These are phyloP conservation scores for Penicillium sumatraense DNA, from an alignment of 2,329 filamentous ascomycete genomes.

Conservation along the genomic window DNA sequence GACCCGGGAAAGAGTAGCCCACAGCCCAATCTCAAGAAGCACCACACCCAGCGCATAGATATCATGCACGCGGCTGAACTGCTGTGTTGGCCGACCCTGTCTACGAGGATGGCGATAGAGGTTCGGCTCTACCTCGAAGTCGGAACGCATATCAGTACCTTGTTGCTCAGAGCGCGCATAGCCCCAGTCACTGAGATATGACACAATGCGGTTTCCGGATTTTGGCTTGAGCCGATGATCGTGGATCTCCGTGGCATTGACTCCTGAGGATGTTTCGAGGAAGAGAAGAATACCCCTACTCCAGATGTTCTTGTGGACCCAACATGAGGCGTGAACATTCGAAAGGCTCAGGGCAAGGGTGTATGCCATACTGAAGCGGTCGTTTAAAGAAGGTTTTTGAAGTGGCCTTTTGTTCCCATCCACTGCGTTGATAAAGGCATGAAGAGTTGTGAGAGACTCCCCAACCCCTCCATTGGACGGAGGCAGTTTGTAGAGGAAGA, in stretches of 20 bases:
- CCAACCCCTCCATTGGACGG: background rate
- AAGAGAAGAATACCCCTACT: conserved; percentile 34
- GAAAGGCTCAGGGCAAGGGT: conserved; percentile 30
- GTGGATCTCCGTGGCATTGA: conserved; percentile 8
- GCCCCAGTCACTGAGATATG: conserved; percentile 33
- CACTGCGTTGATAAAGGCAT: conserved; percentile 27
- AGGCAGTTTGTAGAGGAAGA: conserved; percentile 32
- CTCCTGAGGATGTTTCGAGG: conserved; percentile 9
- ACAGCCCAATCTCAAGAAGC: conserved; percentile 39
- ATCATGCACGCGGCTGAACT: conserved; percentile 39
- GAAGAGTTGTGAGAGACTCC: conserved; percentile 17
- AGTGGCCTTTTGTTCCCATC: conserved; percentile 20
- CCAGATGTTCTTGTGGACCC: conserved; percentile 38
- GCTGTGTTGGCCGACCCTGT: conserved; percentile 32
- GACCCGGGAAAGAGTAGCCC: conserved; percentile 31
- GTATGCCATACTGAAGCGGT: conserved; percentile 32
- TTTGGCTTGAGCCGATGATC: conserved; percentile 2
- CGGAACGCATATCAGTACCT: conserved; percentile 27
- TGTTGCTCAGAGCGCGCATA: conserved; percentile 29
- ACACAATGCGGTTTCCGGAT: conserved; percentile 13
- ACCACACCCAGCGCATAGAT: conserved; percentile 46
- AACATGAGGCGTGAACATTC: conserved; percentile 32
- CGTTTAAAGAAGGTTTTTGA: conserved; percentile 24
- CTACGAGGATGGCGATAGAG: conserved; percentile 36
- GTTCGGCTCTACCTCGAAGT: conserved; percentile 10